Evolutionary conservation across 441 rosid species (phyloP), one percentile per base, ranked within the genome.

Genomic region (Euphorbia schlechtendalii): DNA sequence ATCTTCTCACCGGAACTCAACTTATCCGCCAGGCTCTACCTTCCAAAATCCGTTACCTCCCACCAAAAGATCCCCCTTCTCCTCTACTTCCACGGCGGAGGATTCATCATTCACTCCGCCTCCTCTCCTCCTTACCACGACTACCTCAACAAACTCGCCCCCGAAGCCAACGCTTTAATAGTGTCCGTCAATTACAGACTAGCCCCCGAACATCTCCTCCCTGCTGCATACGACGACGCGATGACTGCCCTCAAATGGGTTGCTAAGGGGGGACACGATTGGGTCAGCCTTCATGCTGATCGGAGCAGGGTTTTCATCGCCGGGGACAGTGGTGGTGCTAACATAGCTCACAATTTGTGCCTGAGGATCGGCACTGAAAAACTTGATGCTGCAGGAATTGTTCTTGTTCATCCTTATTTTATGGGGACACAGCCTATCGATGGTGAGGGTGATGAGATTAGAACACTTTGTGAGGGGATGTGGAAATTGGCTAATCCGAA

Each of bases 11-110:
- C 27, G 1, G 60, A 61, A 22, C 4, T 38, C 49, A 66, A 65
- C 46, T 62, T 76, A 7, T 69, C 68, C 45, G 72, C 65, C 9
- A 59, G 84, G 46, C 56, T 81, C 36, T 74, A 67, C 73, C 63
- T 76, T 15, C 77, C 82, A 20, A 74, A 64, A 62, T 14, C 24
- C 43, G 5, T 36, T 9, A 4, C 40, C 40, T 4, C 40, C 40
- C 5, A 9, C 40, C 40, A 36, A 4, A 36, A 36, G 9, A 36
- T 36, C 40, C 40, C 40, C 5, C 40, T 36, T 36, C 9, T 36
- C 5, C 4, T 36, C 9, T 36, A 36, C 40, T 36, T 36, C 40
- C 40, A 36, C 40, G 40, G 40, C 40, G 40, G 40, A 4, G 40
- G 40, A 3, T 36, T 36, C 40, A 3, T 4, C 40, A 4, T 36